Evolutionary conservation across 2,329 filamentous ascomycete genomes (phyloP), one percentile per base, ranked within the genome.

Genomic region (Chaetothyriales sp.): DNA sequence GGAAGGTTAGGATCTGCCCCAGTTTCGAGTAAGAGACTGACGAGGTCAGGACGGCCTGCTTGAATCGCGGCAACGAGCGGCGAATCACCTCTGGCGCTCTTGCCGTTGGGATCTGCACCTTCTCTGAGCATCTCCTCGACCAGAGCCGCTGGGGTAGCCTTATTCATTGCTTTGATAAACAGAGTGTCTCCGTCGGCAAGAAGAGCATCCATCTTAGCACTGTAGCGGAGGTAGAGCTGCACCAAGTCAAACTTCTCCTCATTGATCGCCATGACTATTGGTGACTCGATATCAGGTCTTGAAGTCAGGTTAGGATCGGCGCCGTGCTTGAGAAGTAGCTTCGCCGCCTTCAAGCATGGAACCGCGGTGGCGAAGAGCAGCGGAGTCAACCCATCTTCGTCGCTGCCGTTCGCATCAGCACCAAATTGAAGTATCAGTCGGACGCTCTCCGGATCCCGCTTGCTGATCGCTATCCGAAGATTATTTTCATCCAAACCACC

Each of bases 1-100:
- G 82, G 82, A 5, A 85, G 69, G 62, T 86, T 86, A 7, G 81
- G 76, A 59, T 85, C 76, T 1, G 82, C 83, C 2, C 77, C 75
- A 51, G 81, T 73, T 49, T 83, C 72, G 2, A 81, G 65, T 15
- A 80, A 64, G 2, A 69, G 62, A 1, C 66, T 70, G 54, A 82
- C 75, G 1, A 83, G 69, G 53, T 83, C 80, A 47, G 74, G 66
- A 5, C 81, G 73, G 9, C 73, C 73, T 18, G 69, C 69, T 47
- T 73, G 71, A 49, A 85, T 80, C 4, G 81, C 78, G 56, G 78
- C 74, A 62, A 82, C 82, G 1, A 85, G 70, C 0, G 81, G 51
- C 0, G 79, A 81, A 57, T 80, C 78, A 25, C 82, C 82, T 53
- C 80, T 74, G 19, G 69, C 68, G 62, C 77, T 81, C 70, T 85